Percentiles rank a stretch among this genome's conserved stretches.
Conservation (phyloP, 2,329 filamentous ascomycete genomes). For the Diaporthe longicolla region DNA sequence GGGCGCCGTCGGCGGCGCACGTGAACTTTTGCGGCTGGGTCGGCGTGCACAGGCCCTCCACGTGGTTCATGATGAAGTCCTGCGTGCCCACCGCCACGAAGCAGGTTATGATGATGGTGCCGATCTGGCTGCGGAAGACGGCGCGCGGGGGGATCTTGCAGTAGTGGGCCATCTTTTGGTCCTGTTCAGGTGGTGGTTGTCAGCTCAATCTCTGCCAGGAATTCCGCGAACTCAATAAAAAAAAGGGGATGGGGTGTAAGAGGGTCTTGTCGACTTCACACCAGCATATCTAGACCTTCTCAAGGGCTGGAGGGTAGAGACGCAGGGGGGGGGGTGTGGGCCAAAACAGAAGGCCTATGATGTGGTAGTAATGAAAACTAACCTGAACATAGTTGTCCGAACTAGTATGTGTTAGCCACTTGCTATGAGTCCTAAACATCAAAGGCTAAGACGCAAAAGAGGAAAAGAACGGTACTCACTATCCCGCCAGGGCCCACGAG, state of each 20-base stretch:
- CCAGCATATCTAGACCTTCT: no score
- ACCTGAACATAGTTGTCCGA: slow-evolving; percentile 53
- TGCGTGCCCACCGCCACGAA: slow-evolving; percentile 58
- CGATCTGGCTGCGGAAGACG: slow-evolving; percentile 59
- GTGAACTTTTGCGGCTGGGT: slow-evolving; percentile 48
- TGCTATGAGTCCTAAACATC: background rate
- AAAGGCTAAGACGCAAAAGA: background rate
- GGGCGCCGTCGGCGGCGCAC: slow-evolving; percentile 45
- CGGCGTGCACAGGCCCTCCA: slow-evolving; percentile 51
- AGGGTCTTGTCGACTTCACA: no score
- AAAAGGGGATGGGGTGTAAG: background rate
- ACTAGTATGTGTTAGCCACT: background rate
- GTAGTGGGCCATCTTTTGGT: slow-evolving; percentile 60
- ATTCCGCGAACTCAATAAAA: background rate
- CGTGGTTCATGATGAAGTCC: slow-evolving; percentile 58
- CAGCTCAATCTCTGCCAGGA: background rate
- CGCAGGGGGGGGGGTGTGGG: no score
- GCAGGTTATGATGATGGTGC: slow-evolving; percentile 58
- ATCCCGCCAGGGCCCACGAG: slow-evolving; percentile 59
- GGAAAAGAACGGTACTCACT: slow-evolving; percentile 38
- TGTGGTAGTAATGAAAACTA: background rate
- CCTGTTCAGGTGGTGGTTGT: slow-evolving; percentile 47
- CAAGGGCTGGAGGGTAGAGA: no score
- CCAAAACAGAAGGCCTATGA: no score
- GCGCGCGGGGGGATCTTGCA: slow-evolving; percentile 58